Base-by-base conservation (phyloP, 2,329 filamentous ascomycete species). In the Colletotrichum tanaceti region DNA sequence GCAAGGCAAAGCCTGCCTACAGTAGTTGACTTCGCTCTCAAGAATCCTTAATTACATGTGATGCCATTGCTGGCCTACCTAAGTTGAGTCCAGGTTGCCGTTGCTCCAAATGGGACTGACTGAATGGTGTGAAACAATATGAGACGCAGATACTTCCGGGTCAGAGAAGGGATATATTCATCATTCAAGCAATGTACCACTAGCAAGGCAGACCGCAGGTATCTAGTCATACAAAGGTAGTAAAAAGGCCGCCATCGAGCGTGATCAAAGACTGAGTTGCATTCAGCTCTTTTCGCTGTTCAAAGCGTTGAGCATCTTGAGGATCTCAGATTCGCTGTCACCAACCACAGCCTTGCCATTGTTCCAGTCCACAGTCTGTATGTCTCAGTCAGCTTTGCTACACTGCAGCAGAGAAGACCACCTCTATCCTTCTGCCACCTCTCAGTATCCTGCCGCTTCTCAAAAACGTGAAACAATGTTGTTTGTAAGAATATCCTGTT, bases 321-420 rank as follows among this genome's bases (percentile, higher is more conserved):
- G 80, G 70, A 98, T 98, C 82, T 95, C 92, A 18, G 93, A 97
- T 82, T 97, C 91, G 72, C 92, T 90, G 58, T 92, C 93, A 22
- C 93, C 93, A 32, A 88, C 83, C 82, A 92, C 84, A 54, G 90
- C 95, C 78, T 89, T 92, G 72, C 94, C 96, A 78, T 95, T 94
- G 77, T 91, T 93, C 96, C 96, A 98, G 78, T 98, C 95, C 60
- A 98, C 95, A 67, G 91, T 82, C 87, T 85, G 71, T 35, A 43
- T 24, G 46, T 41, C 46, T 58, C 20, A 20, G 44, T 71, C 58
- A 71, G 68, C 24, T 32, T 32, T 9, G 28, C 28, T 9, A 32
- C 28, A 32, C 28, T 7, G 7, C 28, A 7, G 28, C 28, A 32
- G 28, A 32, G 28, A 32, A 32, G 28, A 7, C 9, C 9, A 32